Base-by-base conservation (phyloP, 2,329 filamentous ascomycete species). In the Xylaria polymorpha region DNA sequence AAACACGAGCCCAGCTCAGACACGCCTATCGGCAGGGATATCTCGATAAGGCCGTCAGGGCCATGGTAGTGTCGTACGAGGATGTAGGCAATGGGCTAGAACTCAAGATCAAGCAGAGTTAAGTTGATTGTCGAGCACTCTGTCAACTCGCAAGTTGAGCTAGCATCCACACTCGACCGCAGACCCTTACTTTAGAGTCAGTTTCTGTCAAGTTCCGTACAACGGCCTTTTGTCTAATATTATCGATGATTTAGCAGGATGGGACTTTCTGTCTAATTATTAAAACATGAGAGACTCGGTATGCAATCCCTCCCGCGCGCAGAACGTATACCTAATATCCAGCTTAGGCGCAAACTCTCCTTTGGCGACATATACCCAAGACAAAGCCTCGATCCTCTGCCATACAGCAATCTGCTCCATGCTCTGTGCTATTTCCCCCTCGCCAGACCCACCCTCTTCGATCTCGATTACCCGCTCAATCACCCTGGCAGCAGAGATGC, bases 401-500 rank as follows among this genome's bases (percentile, higher is more conserved):
- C 73, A 76, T 55, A 71, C 20, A 20, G 72, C 25, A 66, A 79
- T 77, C 55, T 74, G 59, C 57, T 75, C 73, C 75, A 78, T 79
- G 39, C 68, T 71, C 58, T 59, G 71, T 70, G 22, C 56, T 46
- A 58, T 68, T 59, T 12, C 61, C n/a, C 46, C 59, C 44, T 61
- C 64, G 37, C 58, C 67, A 67, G 15, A 29, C 9, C 25, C 70
- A 44, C 69, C 68, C 73, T 81, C 79, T 73, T 81, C 79, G 72
- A 81, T 77, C 63, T 79, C 77, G 8, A 80, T 78, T n/a, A 80
- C 70, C 48, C 77, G 71, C 72, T 80, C 78, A 37, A 80, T 62
- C 5, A 79, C 70, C 60, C 62, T 74, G 15, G 77, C 77, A 50
- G 77, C 64, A 63, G 53, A 70, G 35, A 74, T 68, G 58, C 78